Conservation (phyloP, 1,284 basidiomycete species). For the Ustilago xerochloae region DNA sequence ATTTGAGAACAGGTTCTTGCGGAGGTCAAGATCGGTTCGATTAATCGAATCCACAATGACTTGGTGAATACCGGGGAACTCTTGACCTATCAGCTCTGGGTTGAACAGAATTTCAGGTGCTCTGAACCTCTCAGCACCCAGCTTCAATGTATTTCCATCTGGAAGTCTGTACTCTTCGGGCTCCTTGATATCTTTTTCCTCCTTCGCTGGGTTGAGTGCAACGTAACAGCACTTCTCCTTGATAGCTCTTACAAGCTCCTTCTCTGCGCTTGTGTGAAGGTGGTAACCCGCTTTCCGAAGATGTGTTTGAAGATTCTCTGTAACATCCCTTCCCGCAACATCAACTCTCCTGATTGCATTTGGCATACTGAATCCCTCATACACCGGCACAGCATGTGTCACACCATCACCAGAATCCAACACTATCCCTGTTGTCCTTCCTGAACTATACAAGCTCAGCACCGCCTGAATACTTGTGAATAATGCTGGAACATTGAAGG, state of each 20-base stretch:
- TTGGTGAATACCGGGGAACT: constrained; percentile 97
- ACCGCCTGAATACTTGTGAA: constrained; percentile 98
- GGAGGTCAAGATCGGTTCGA: constrained; percentile 79
- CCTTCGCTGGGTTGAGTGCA: constrained; percentile 87
- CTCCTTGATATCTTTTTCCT: constrained; percentile 82
- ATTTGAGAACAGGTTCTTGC: constrained; percentile 94
- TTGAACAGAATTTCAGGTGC: constrained; percentile 98
- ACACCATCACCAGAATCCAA: constrained; percentile 99
- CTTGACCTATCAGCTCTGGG: constrained; percentile 93
- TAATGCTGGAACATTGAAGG: constrained; percentile 97
- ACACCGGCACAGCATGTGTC: constrained; percentile 98
- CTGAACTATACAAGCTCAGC: constrained; percentile 94
- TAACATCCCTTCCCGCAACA: constrained; percentile 93
- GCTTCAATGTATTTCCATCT: constrained; percentile 93
- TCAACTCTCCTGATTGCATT: constrained; percentile 95
- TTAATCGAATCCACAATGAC: constrained; percentile 72
- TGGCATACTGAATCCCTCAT: constrained; percentile 99
- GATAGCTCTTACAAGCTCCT: constrained; percentile 95
- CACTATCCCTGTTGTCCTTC: constrained; percentile 98
- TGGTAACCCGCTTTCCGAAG: constrained; percentile 94
- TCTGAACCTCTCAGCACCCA: constrained; percentile 93
- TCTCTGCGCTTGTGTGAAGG: constrained; percentile 94
- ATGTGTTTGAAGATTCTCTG: constrained; percentile 92
- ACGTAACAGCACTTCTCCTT: constrained; percentile 99
- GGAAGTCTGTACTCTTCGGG: constrained; percentile 91